Percentiles rank a stretch among this genome's conserved stretches.
phyloP scores from a whole-genome alignment of 371 early-diverging fungal species.

The Zopfochytrium polystomum region DNA sequence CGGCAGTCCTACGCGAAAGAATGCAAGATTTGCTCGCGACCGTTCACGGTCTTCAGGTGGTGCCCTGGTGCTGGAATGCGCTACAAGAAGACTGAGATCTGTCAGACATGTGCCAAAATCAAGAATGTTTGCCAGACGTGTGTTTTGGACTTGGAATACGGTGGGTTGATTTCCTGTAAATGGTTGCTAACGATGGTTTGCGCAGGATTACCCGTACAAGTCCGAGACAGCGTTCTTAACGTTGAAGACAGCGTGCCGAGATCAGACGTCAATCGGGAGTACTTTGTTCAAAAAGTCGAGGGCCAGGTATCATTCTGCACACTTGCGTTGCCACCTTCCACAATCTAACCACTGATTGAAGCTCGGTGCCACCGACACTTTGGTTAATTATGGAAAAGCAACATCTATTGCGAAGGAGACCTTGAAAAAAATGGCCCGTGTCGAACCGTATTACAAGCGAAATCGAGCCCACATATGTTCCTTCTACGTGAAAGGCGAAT shows the following conservation, averaged over 20 bases:
- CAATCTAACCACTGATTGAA: constrained; percentile 9
- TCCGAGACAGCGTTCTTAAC: constrained; percentile 82
- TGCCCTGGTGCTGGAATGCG: constrained; percentile 90
- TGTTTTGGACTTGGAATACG: constrained; percentile 90
- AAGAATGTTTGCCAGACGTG: constrained; percentile 98
- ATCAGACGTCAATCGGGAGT: constrained; percentile 85
- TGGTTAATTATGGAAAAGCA: constrained; percentile 71
- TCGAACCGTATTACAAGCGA: constrained; percentile 88
- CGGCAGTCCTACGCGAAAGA: constrained; percentile 81
- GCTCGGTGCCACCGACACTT: constrained; percentile 44
- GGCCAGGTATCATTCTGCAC: constrained; percentile 53
- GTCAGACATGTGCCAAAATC: constrained; percentile 93
- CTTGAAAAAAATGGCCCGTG: constrained; percentile 70
- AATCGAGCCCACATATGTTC: constrained; percentile 91
- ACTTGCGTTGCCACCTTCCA: background rate
- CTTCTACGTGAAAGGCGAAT: constrained; percentile 79
- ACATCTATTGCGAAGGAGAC: constrained; percentile 78
- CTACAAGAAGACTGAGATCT: constrained; percentile 95
- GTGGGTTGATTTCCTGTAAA: constrained; percentile 32
- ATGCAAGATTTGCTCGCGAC: constrained; percentile 91
- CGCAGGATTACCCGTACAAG: constrained; percentile 82
- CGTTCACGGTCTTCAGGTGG: constrained; percentile 98
- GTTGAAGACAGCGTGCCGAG: constrained; percentile 72
- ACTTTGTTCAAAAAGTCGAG: constrained; percentile 81
- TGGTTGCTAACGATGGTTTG: constrained; percentile 1